Evolutionary conservation across 2,329 filamentous ascomycete genomes (phyloP), one percentile per base, ranked within the genome.

Genomic region (Botrytis fragariae): DNA sequence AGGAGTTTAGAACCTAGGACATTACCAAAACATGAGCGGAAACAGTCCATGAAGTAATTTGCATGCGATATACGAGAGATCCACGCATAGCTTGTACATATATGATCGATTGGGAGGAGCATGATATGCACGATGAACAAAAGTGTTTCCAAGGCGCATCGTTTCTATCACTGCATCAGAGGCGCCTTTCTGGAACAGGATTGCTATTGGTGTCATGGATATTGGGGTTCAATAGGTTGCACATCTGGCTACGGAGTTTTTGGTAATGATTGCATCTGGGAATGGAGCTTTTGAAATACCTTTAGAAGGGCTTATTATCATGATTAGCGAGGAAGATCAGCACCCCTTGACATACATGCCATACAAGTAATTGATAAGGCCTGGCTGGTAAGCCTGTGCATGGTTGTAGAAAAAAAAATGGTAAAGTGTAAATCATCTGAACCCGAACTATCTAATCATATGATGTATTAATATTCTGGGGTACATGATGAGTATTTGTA

Each of bases 1-100:
- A 80, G 82, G 65, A 79, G 75, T 57, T 77, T 77, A 29, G 80
- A 81, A 29, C 80, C 80, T 25, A 73, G 73, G 22, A 18, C 57
- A 39, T 54, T 57, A 18, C 39, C 63, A 16, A 72, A 69, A 25
- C 48, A 72, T n/a, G 48, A 72, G 48, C 63, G 45, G 7, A 70
- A 70, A 45, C 51, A 70, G 22, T 10, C 44, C 32, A 54, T 65
- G 37, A 72, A 72, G 25, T 64, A 67, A 72, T 72, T 44, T 54
- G 61, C 45, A 59, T 54, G 62, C 48, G 35, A 67, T 59, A 51
- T 16, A 32, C 60, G 35, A 68, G 54, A 29, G 22, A 57, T 54
- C n/a, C 54, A 59, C 45, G 29, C 35, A 72, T 64, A 35, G 63
- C 44, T 45, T 72, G 69, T 72, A 72, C 60, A 72, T 72, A 67